Percentiles rank a stretch among this genome's conserved stretches.
Conservation (phyloP, 164 flowering plant genomes). For the Magnolia officinalis region DNA sequence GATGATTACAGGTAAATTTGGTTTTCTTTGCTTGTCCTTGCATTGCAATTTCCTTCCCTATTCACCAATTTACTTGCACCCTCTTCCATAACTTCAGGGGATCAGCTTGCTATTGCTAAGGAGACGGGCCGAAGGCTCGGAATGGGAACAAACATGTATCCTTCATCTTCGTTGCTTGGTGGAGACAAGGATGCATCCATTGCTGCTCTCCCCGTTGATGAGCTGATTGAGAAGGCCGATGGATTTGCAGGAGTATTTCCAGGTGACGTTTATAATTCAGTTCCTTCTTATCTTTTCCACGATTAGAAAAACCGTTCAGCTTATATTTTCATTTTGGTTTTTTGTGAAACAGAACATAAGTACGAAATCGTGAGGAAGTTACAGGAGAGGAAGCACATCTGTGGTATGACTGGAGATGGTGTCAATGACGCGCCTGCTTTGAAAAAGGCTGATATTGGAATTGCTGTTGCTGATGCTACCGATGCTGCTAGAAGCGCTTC, state of each 20-base stretch:
- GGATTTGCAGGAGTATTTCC: slow-evolving; percentile 51
- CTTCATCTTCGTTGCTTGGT: slow-evolving; percentile 42
- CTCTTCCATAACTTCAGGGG: slow-evolving; percentile 23
- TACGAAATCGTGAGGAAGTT: slow-evolving; percentile 41
- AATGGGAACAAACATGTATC: slow-evolving; percentile 51
- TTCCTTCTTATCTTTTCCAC: neutral
- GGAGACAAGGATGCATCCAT: slow-evolving; percentile 36
- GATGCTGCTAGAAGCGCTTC: slow-evolving; percentile 98
- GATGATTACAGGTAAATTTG: slow-evolving; percentile 32
- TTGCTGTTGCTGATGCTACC: slow-evolving; percentile 60
- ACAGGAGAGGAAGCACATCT: slow-evolving; percentile 43
- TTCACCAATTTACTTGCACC: neutral
- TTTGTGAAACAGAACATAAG: slow-evolving; percentile 31
- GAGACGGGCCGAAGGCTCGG: slow-evolving; percentile 47
- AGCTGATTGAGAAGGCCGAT: slow-evolving; percentile 46
- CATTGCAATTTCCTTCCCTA: too few species aligned
- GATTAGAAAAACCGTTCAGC: neutral
- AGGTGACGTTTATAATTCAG: slow-evolving; percentile 8
- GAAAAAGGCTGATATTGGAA: slow-evolving; percentile 50
- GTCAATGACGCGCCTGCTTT: slow-evolving; percentile 52
- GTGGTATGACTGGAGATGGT: slow-evolving; percentile 53
- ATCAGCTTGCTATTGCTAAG: slow-evolving; percentile 45
- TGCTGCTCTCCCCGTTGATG: slow-evolving; percentile 42
- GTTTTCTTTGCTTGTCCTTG: neutral
- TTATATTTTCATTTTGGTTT: neutral